Evolutionary conservation across 2,329 filamentous ascomycete species (phyloP).

Genomic region (Paracamarosporium sp.): DNA sequence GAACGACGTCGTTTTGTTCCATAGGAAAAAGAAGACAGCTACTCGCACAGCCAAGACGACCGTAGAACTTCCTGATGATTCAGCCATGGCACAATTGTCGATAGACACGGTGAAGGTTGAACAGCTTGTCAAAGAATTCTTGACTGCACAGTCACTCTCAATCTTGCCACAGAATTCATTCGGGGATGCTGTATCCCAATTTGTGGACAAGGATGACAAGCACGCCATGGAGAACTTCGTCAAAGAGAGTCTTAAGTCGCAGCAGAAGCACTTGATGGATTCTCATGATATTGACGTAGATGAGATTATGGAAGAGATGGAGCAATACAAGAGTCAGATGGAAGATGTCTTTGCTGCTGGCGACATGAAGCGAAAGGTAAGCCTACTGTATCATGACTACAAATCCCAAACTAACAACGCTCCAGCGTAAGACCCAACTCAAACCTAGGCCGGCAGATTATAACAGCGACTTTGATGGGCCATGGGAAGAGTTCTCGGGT

Average conservation of each 20-base stretch:
- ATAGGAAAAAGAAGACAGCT: constrained; percentile 78
- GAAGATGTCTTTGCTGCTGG: constrained; percentile 76
- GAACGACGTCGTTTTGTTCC: constrained; percentile 92
- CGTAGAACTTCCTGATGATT: constrained; percentile 67
- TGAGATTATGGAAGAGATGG: constrained; percentile 76
- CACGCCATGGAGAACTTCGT: constrained; percentile 73
- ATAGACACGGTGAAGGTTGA: constrained; percentile 86
- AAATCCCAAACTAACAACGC: constrained; percentile 22
- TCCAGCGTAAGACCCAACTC: constrained; percentile 62
- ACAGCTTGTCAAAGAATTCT: constrained; percentile 84
- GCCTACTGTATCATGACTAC: neutral
- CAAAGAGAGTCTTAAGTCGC: constrained; percentile 50
- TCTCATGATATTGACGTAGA: constrained; percentile 71
- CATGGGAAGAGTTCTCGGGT: constrained; percentile 81
- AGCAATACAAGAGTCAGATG: constrained; percentile 70
- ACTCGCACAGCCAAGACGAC: constrained; percentile 50
- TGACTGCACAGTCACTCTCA: constrained; percentile 85
- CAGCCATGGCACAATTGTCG: constrained; percentile 65
- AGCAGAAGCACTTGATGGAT: constrained; percentile 52
- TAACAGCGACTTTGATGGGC: constrained; percentile 89
- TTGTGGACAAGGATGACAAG: constrained; percentile 94
- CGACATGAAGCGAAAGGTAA: constrained; percentile 57
- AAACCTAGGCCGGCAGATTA: constrained; percentile 81
- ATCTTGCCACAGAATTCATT: constrained; percentile 93
- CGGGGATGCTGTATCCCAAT: constrained; percentile 89